Evolutionary conservation across 2,329 filamentous ascomycete genomes (phyloP).

Genomic region (Aspergillus pseudoglaucus): DNA sequence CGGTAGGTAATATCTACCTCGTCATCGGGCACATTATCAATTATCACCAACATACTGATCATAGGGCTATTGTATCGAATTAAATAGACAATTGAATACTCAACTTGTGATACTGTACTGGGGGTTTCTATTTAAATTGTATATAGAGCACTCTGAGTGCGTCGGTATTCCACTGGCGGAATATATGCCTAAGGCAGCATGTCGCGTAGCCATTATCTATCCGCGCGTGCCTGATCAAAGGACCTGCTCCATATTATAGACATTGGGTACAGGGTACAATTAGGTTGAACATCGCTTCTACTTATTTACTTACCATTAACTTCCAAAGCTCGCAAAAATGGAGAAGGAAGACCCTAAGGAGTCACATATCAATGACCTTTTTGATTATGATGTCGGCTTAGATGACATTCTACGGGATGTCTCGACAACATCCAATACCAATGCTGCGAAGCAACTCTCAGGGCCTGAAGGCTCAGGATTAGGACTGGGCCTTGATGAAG

Average conservation of each 20-base stretch:
- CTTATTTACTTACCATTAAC: neutral
- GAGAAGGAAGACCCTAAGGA: constrained; percentile 7
- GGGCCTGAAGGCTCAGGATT: constrained; percentile 44
- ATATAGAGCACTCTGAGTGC: too few relatives aligned
- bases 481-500: constrained; percentile 73
- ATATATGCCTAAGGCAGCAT: too few relatives aligned
- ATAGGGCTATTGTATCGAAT: neutral
- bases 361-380: constrained; percentile 56
- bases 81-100: too few relatives aligned
- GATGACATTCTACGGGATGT: constrained; percentile 44
- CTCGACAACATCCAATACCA: constrained; percentile 15
- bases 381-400: constrained; percentile 65
- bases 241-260: too few relatives aligned
- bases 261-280: too few relatives aligned
- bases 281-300: too few relatives aligned
- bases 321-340: constrained; percentile 2
- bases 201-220: too few relatives aligned
- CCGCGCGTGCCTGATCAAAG: too few relatives aligned
- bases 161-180: too few relatives aligned
- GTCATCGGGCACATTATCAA: neutral
- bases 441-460: constrained; percentile 14
- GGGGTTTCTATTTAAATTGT: too few relatives aligned
- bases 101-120: too few relatives aligned
- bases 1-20: neutral
- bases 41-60: neutral